phyloP scores from a whole-genome alignment of 805 yeast genomes.

The Cyberlindnera suaveolens region DNA sequence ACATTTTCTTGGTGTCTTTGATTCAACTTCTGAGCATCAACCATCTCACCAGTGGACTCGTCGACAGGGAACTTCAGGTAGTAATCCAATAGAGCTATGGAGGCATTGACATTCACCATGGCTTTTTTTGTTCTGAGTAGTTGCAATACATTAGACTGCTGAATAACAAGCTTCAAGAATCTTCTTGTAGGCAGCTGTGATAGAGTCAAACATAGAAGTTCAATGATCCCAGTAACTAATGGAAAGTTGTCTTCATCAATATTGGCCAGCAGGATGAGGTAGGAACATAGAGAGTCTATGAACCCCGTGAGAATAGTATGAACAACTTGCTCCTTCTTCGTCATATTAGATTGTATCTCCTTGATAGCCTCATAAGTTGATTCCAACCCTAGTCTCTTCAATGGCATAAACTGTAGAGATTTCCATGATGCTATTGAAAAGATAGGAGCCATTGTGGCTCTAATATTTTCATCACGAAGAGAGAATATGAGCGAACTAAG shows the following conservation, averaged over 20 bases:
- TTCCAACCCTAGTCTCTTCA: background rate
- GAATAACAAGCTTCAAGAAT: conserved; percentile 27
- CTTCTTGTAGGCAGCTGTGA: conserved; percentile 38
- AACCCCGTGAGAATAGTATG: conserved; percentile 1
- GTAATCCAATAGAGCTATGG: conserved; percentile 13
- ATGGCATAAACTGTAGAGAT: conserved; percentile 2
- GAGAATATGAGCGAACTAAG: conserved; percentile 4
- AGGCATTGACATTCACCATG: conserved; percentile 1
- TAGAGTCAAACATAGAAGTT: conserved; percentile 15
- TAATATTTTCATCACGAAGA: background rate
- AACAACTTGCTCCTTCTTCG: conserved; percentile 6
- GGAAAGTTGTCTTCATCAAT: background rate
- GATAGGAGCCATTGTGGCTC: conserved; percentile 8
- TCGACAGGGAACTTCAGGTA: conserved; percentile 34
- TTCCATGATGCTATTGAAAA: conserved; percentile 17
- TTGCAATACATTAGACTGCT: conserved; percentile 14
- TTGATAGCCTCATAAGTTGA: conserved; percentile 1
- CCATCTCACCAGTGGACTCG: conserved; percentile 31
- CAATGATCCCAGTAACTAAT: background rate
- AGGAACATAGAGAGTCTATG: background rate
- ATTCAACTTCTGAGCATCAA: conserved; percentile 14
- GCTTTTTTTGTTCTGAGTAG: background rate
- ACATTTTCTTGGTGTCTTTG: conserved; percentile 7
- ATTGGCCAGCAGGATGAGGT: background rate
- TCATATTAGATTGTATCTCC: background rate